Evolutionary conservation across 371 early-diverging fungal genomes (phyloP).

Genomic region (Rhizopus stolonifer): DNA sequence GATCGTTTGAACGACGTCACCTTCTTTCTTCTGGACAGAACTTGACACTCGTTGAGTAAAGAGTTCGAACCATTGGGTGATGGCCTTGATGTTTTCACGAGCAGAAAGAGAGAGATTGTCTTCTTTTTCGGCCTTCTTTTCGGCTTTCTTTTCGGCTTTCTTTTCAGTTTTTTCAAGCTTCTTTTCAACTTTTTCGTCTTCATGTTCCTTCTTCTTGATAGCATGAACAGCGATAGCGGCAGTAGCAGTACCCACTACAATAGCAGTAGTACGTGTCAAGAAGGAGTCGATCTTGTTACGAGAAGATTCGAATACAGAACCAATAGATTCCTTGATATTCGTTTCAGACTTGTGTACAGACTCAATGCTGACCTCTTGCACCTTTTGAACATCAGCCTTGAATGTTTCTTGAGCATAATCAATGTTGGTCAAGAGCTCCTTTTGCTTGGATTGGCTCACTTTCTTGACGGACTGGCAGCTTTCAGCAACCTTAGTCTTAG

Average conservation of each 20-base stretch:
- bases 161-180: too few relatives aligned
- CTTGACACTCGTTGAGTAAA: slow-evolving; percentile 19
- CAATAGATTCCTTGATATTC: slow-evolving; percentile 50
- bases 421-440: slow-evolving; percentile 18
- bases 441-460: slow-evolving; percentile 19
- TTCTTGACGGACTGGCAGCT: slow-evolving; percentile 20
- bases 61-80: slow-evolving; percentile 30
- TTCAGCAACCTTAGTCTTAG: slow-evolving; percentile 16
- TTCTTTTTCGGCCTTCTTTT: not conserved
- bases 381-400: slow-evolving; percentile 19
- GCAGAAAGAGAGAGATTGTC: slow-evolving; percentile 20
- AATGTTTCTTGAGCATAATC: slow-evolving; percentile 21
- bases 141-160: too few relatives aligned
- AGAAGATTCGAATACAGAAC: slow-evolving; percentile 13
- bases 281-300: slow-evolving; percentile 23
- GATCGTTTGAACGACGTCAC: slow-evolving; percentile 13
- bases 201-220: slow-evolving; percentile 15
- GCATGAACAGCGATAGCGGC: slow-evolving; percentile 25
- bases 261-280: slow-evolving; percentile 21
- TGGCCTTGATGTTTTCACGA: slow-evolving; percentile 20
- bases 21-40: slow-evolving; percentile 8
- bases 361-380: slow-evolving; percentile 23
- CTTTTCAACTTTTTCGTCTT: slow-evolving; percentile 5
- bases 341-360: slow-evolving; percentile 46
- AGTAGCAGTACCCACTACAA: slow-evolving; percentile 24